phyloP scores from a whole-genome alignment of 2,329 filamentous ascomycete species.

The Pezizomycotina sp. region DNA sequence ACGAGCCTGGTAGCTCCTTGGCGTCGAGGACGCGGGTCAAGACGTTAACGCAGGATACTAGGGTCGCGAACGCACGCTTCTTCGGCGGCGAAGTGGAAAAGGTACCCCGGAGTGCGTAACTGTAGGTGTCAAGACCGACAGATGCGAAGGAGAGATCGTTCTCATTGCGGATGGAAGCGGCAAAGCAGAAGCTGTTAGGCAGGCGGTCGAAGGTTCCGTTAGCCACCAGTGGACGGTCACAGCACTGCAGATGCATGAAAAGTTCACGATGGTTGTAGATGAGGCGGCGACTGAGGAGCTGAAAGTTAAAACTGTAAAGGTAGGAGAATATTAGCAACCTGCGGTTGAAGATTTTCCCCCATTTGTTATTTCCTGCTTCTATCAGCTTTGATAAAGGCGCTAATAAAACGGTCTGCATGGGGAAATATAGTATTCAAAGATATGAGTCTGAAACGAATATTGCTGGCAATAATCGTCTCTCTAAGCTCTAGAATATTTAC shows the following conservation, averaged over 20 bases:
- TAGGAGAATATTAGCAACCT: too few relatives aligned
- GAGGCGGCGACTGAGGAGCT: slow-evolving; percentile 61
- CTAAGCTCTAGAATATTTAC: too few relatives aligned
- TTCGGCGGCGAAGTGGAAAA: slow-evolving; percentile 57
- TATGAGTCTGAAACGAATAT: too few relatives aligned
- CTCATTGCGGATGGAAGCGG: slow-evolving; percentile 68
- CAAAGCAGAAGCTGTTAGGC: slow-evolving; percentile 64
- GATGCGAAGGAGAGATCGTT: slow-evolving; percentile 66
- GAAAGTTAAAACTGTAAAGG: slow-evolving; percentile 54
- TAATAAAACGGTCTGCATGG: too few relatives aligned
- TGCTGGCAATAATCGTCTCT: too few relatives aligned
- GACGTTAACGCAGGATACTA: slow-evolving; percentile 74
- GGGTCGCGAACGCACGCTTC: slow-evolving; percentile 70
- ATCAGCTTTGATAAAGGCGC: too few relatives aligned
- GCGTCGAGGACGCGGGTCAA: slow-evolving; percentile 67
- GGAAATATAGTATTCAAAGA: too few relatives aligned
- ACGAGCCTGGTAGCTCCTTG: slow-evolving; percentile 68
- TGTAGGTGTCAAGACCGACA: slow-evolving; percentile 67
- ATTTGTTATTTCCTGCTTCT: too few relatives aligned
- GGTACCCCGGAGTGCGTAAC: slow-evolving; percentile 72
- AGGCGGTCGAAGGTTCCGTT: slow-evolving; percentile 63
- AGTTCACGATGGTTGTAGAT: slow-evolving; percentile 69
- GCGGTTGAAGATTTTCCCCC: too few relatives aligned
- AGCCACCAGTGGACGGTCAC: slow-evolving; percentile 89
- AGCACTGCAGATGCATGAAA: slow-evolving; percentile 60